phyloP scores from a whole-genome alignment of 2,329 filamentous ascomycete genomes.

The Calonectria pauciramosa region DNA sequence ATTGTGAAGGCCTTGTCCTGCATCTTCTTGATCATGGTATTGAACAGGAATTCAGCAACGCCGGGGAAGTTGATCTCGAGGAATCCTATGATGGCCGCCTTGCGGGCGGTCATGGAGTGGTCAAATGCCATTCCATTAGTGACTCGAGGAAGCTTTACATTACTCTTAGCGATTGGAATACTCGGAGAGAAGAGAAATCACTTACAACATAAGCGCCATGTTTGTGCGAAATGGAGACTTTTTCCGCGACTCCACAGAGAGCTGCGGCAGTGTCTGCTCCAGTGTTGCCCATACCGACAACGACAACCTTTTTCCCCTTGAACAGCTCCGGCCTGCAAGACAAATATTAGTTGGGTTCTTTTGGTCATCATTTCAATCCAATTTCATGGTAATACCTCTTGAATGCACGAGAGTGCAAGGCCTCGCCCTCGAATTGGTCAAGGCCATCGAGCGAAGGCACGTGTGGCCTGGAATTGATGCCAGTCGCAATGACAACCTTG shows the following conservation, averaged over 20 bases:
- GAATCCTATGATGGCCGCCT: conserved; percentile 47
- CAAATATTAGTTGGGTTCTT: background rate
- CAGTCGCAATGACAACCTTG: conserved; percentile 54
- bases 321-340: conserved; percentile 47
- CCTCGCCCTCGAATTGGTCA: conserved; percentile 53
- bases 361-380: fast-evolving
- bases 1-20: conserved; percentile 43
- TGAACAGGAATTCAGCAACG: conserved; percentile 38
- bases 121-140: conserved; percentile 53
- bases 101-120: conserved; percentile 50
- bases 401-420: conserved; percentile 56
- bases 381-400: conserved; percentile 44
- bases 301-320: conserved; percentile 56
- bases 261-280: conserved; percentile 47
- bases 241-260: conserved; percentile 51
- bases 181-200: background rate
- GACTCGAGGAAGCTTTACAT: conserved; percentile 44
- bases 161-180: background rate
- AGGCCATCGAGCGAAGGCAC: conserved; percentile 53
- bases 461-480: conserved; percentile 50
- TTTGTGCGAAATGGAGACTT: conserved; percentile 58
- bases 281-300: conserved; percentile 59
- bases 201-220: conserved; percentile 54
- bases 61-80: conserved; percentile 44
- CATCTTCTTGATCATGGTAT: conserved; percentile 40